These are phyloP conservation scores for Termitomyces sp. DNA, from an alignment of 768 basidiomycete species.

Conservation along the genomic window DNA sequence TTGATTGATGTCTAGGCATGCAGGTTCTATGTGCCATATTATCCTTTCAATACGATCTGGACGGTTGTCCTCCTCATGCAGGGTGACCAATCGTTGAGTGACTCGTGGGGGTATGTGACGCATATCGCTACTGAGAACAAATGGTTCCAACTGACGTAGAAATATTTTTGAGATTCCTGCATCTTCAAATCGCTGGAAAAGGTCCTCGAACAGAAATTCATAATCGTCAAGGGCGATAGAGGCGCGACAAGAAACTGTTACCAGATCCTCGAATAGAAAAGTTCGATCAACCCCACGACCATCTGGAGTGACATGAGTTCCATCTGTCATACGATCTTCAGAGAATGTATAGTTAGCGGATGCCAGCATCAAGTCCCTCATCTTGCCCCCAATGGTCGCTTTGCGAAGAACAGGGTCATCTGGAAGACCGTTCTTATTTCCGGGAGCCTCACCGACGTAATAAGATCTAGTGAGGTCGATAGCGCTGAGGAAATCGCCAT, in stretches of 20 bases:
- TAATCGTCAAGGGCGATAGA: constrained; percentile 76
- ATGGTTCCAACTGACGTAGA: constrained; percentile 73
- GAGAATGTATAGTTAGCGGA: constrained; percentile 90
- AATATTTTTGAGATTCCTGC: constrained; percentile 82
- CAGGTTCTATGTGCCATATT: constrained; percentile 95
- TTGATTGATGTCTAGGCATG: constrained; percentile 90
- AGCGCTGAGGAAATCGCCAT: constrained; percentile 85
- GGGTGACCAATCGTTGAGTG: constrained; percentile 74
- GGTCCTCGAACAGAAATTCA: constrained; percentile 89
- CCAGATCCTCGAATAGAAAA: constrained; percentile 82
- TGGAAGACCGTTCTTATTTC: constrained; percentile 85
- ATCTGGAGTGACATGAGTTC: constrained; percentile 75
- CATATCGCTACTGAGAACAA: constrained; percentile 72
- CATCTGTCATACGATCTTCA: constrained; percentile 89
- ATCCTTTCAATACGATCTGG: constrained; percentile 79
- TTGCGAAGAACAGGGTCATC: constrained; percentile 52
- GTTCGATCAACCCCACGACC: constrained; percentile 92
- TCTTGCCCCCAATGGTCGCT: constrained; percentile 64
- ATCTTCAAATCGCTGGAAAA: constrained; percentile 86
- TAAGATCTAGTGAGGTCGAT: constrained; percentile 83
- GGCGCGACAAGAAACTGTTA: constrained; percentile 69
- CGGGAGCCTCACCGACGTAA: constrained; percentile 73
- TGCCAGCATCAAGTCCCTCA: constrained; percentile 80
- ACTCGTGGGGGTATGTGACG: constrained; percentile 79
- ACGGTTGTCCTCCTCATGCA: constrained; percentile 67